phyloP scores from a whole-genome alignment of 495 filamentous ascomycete genomes.

The Darksidea phi region DNA sequence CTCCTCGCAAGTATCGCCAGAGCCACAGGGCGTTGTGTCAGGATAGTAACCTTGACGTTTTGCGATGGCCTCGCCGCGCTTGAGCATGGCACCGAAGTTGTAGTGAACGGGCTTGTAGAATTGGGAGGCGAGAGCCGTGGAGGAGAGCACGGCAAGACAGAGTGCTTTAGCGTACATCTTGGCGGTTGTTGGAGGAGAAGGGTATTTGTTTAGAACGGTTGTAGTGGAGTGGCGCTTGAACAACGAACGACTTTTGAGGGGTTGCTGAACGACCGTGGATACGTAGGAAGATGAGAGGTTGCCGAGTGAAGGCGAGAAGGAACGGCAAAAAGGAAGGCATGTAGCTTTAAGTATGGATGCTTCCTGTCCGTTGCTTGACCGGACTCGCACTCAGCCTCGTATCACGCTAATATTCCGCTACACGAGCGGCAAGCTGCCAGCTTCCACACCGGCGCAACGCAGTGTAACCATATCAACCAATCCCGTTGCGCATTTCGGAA shows the following conservation, averaged over 20 bases:
- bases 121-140: constrained; percentile 10
- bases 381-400: too few relatives aligned
- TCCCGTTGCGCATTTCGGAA: too few relatives aligned
- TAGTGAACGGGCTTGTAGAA: constrained; percentile 11
- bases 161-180: constrained; percentile 24
- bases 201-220: background rate
- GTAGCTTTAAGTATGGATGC: background rate
- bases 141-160: constrained; percentile 10
- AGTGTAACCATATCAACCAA: too few relatives aligned
- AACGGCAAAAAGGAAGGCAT: background rate
- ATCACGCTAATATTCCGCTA: too few relatives aligned
- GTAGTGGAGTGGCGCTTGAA: background rate
- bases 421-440: background rate
- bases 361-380: too few relatives aligned
- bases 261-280: constrained; percentile 1
- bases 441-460: background rate
- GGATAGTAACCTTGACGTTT: constrained; percentile 31
- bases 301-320: background rate
- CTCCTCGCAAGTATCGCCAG: constrained; percentile 21
- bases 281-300: background rate
- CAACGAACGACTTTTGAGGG: constrained; percentile 21
- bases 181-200: background rate
- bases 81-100: constrained; percentile 26
- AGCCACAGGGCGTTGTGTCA: constrained; percentile 14
- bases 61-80: background rate